phyloP scores from a whole-genome alignment of 768 basidiomycete species.

The Kwoniella newhampshirensis region DNA sequence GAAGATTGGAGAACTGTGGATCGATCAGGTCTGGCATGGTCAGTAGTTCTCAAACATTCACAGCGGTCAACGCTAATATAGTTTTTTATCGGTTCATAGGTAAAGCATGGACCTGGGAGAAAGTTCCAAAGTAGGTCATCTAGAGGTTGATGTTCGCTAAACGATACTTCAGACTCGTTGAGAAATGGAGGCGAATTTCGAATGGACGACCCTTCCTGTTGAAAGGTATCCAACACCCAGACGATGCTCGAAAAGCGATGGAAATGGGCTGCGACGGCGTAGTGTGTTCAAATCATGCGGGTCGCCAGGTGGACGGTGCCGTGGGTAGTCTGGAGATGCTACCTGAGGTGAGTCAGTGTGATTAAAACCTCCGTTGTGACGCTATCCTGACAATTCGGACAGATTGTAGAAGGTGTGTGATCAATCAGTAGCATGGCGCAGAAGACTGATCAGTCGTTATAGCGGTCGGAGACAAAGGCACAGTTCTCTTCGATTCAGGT shows the following conservation, averaged over 20 bases:
- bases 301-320: constrained; percentile 69
- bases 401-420: constrained; percentile 29
- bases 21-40: constrained; percentile 34
- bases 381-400: background rate
- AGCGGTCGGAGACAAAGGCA: constrained; percentile 61
- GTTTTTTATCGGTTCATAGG: constrained; percentile 35
- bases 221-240: constrained; percentile 66
- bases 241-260: constrained; percentile 70
- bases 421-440: background rate
- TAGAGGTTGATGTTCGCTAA: background rate
- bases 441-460: background rate
- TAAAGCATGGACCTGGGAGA: constrained; percentile 61
- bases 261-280: constrained; percentile 70
- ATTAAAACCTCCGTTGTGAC: background rate
- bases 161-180: constrained; percentile 8
- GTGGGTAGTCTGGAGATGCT: constrained; percentile 62
- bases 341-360: constrained; percentile 25
- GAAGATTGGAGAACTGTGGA: constrained; percentile 38
- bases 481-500: constrained; percentile 64
- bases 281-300: constrained; percentile 71
- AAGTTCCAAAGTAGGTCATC: constrained; percentile 54
- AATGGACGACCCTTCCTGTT: constrained; percentile 58
- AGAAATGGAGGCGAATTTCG: constrained; percentile 45
- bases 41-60: constrained; percentile 30
- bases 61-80: background rate